Evolutionary conservation across 2,329 filamentous ascomycete species (phyloP).

Genomic region (Penicillium hordei): DNA sequence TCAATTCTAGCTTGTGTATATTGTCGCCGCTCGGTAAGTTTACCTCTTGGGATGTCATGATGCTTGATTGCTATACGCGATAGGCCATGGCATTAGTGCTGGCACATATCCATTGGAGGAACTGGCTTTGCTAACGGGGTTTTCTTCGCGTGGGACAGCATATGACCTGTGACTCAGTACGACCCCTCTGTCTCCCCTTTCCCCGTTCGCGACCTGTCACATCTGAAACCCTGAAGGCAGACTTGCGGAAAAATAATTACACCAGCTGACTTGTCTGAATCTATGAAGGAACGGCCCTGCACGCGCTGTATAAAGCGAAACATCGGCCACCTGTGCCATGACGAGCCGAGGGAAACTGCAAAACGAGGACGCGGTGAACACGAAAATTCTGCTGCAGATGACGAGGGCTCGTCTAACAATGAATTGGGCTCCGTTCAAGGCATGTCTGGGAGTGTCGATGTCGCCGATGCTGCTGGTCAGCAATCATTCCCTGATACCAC

Average conservation of each 20-base stretch:
- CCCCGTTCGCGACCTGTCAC: constrained; percentile 17
- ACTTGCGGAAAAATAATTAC: constrained; percentile 6
- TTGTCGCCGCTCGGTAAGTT: constrained; percentile 84
- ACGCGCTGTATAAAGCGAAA: constrained; percentile 97
- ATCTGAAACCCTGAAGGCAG: constrained; percentile 27
- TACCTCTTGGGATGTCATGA: background rate
- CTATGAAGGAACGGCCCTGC: constrained; percentile 83
- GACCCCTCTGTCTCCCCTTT: constrained; percentile 33
- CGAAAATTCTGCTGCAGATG: constrained; percentile 59
- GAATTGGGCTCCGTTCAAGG: constrained; percentile 47
- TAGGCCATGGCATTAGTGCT: background rate
- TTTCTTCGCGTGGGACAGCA: constrained; percentile 60
- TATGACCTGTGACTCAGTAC: constrained; percentile 90
- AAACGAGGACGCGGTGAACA: constrained; percentile 75
- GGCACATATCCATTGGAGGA: constrained; percentile 14
- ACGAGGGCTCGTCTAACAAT: constrained; percentile 52
- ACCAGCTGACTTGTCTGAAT: constrained; percentile 22
- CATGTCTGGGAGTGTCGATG: constrained; percentile 56
- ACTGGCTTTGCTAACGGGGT: constrained; percentile 48
- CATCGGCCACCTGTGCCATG: constrained; percentile 97
- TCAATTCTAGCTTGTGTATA: constrained; percentile 74
- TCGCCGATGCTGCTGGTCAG: constrained; percentile 54
- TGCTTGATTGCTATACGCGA: constrained; percentile 24
- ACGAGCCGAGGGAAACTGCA: constrained; percentile 85
- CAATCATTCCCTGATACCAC: constrained; percentile 43